These are phyloP conservation scores for Suillus americanus DNA, from an alignment of 768 basidiomycete genomes.

Conservation along the genomic window DNA sequence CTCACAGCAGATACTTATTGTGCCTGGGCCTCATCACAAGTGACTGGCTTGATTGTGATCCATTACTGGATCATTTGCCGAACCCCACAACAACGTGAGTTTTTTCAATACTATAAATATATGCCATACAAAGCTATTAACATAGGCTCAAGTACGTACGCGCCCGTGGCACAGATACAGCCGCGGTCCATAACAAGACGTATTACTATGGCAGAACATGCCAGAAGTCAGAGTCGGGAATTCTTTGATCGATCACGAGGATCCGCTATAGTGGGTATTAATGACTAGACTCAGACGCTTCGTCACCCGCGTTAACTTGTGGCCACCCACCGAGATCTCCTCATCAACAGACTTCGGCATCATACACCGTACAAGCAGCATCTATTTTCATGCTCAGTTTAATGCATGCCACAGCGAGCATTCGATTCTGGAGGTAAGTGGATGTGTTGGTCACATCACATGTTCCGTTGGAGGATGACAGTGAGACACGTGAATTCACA, in stretches of 20 bases:
- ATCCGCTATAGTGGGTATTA: background rate
- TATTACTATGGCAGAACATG: background rate
- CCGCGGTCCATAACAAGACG: background rate
- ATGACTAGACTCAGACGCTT: background rate
- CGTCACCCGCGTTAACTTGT: background rate
- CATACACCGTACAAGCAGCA: background rate
- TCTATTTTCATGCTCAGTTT: background rate
- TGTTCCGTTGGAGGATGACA: too few species aligned
- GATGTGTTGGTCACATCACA: background rate
- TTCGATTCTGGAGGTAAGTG: constrained; percentile 42
- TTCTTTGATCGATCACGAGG: background rate
- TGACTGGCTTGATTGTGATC: background rate
- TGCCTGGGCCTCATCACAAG: background rate
- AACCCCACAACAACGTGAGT: background rate
- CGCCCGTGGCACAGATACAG: background rate
- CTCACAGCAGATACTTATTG: background rate
- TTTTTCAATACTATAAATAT: background rate
- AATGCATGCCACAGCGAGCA: constrained; percentile 10
- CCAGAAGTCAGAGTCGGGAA: background rate
- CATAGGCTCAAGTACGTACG: background rate
- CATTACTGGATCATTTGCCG: background rate
- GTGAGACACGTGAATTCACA: constrained; percentile 29
- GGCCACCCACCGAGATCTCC: background rate
- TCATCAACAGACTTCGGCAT: background rate
- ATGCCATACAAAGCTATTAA: background rate